A percentile compares a stretch with the other conserved stretches of the same genome.
phyloP scores from a whole-genome alignment of 805 yeast genomes.

The Lachancea quebecensis region DNA sequence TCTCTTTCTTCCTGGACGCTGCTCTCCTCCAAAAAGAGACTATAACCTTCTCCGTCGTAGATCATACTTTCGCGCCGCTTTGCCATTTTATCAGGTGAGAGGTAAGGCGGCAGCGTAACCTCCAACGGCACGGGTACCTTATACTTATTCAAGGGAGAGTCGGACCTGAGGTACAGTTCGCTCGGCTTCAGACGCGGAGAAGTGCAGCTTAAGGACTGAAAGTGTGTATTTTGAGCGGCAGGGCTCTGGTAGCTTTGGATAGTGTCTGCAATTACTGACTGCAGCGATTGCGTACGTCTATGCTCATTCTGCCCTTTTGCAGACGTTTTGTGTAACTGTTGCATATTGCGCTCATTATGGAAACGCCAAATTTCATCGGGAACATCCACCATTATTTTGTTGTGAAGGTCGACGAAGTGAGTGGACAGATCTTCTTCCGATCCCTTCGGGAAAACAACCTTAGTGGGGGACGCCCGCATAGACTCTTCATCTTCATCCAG shows the following conservation, averaged over 20 bases:
- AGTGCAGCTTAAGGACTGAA: neutral
- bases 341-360: constrained; percentile 12
- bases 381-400: constrained; percentile 26
- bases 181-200: constrained; percentile 9
- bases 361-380: constrained; percentile 28
- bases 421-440: constrained; percentile 3
- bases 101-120: constrained; percentile 32
- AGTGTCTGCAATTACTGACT: constrained; percentile 25
- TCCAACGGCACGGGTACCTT: constrained; percentile 35
- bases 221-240: neutral
- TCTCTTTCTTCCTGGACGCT: neutral
- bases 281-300: constrained; percentile 17
- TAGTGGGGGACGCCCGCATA: constrained; percentile 18
- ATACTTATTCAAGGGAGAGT: constrained; percentile 32
- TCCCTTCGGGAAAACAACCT: constrained; percentile 26
- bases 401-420: constrained; percentile 24
- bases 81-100: constrained; percentile 31
- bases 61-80: constrained; percentile 26
- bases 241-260: constrained; percentile 11
- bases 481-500: constrained; percentile 1
- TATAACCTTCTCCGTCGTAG: constrained; percentile 34
- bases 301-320: constrained; percentile 1
- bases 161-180: constrained; percentile 30
- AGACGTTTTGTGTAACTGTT: neutral
- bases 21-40: constrained; percentile 17